Evolutionary conservation across 2,329 filamentous ascomycete species (phyloP).

Genomic region (Phoma sp.): DNA sequence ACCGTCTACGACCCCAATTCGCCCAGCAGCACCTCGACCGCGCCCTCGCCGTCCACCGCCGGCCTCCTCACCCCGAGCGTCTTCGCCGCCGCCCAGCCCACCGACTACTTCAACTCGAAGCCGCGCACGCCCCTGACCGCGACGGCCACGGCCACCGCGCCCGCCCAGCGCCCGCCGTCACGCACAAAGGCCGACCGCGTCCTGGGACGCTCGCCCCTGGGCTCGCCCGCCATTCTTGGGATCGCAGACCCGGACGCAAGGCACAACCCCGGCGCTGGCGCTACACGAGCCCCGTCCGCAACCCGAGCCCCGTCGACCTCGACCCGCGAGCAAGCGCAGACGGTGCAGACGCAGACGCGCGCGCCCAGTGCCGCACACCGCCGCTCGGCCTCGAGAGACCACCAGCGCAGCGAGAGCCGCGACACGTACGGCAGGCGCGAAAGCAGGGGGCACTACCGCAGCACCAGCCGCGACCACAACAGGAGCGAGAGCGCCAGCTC

Average conservation of each 20-base stretch:
- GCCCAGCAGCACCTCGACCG: slow-evolving; percentile 39
- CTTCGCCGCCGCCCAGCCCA: slow-evolving; percentile 29
- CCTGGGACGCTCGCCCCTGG: slow-evolving; percentile 44
- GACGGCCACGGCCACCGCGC: not conserved
- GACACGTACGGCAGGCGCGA: slow-evolving; percentile 30
- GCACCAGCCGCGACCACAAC: slow-evolving; percentile 31
- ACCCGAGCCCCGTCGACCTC: slow-evolving; percentile 30
- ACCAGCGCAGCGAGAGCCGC: slow-evolving; percentile 22
- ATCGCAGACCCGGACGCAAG: slow-evolving; percentile 42
- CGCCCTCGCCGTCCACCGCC: slow-evolving; percentile 44
- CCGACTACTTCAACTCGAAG: slow-evolving; percentile 52
- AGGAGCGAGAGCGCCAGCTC: slow-evolving; percentile 44
- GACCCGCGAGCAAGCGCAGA: slow-evolving; percentile 31
- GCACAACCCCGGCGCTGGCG: slow-evolving; percentile 30
- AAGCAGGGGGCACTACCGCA: slow-evolving; percentile 33
- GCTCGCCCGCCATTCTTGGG: slow-evolving; percentile 44
- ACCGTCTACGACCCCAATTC: slow-evolving; percentile 49
- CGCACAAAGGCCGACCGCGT: slow-evolving; percentile 37
- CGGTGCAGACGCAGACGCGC: slow-evolving; percentile 34
- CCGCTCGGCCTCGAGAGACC: slow-evolving; percentile 25
- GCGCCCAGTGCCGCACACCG: slow-evolving; percentile 30
- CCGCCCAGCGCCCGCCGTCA: slow-evolving; percentile 38
- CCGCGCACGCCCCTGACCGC: slow-evolving; percentile 25
- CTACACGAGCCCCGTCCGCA: slow-evolving; percentile 31
- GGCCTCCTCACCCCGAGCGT: slow-evolving; percentile 44